These are phyloP conservation scores for Phytophthora fragariae DNA, from an alignment of 352 stramenopile species.

Conservation along the genomic window DNA sequence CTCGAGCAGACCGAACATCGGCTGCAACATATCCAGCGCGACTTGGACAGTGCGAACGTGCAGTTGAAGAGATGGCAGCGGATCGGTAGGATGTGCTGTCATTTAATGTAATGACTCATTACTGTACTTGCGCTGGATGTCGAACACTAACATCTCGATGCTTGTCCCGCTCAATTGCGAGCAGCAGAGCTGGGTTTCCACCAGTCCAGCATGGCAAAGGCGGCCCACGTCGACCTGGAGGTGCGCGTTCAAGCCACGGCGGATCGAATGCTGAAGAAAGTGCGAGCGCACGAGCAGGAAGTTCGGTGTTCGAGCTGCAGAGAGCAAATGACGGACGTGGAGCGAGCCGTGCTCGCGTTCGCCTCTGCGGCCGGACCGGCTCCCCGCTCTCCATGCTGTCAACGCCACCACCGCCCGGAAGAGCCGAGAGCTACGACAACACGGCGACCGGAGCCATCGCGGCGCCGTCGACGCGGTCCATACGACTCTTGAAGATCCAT, in stretches of 20 bases:
- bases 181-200: conserved; percentile 30
- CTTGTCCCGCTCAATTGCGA: conserved; percentile 14
- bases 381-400: conserved; percentile 10
- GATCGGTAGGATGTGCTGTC: conserved; percentile 43
- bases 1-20: conserved; percentile 28
- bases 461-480: neutral
- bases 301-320: conserved; percentile 23
- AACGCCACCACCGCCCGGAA: conserved; percentile 4
- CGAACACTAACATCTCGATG: conserved; percentile 22
- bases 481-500: neutral
- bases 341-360: conserved; percentile 17
- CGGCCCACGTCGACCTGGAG: conserved; percentile 17
- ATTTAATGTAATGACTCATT: too few relatives aligned
- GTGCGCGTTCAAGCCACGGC: conserved; percentile 6
- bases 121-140: neutral
- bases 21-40: conserved; percentile 30
- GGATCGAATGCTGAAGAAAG: conserved; percentile 27
- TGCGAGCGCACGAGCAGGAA: conserved; percentile 7
- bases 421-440: neutral
- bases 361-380: neutral
- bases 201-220: conserved; percentile 17
- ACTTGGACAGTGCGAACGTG: conserved; percentile 31
- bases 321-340: conserved; percentile 26
- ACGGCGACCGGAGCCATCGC: neutral
- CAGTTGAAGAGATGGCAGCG: conserved; percentile 43